phyloP scores from a whole-genome alignment of 179 eudicot species.

The Beta corolliflora region DNA sequence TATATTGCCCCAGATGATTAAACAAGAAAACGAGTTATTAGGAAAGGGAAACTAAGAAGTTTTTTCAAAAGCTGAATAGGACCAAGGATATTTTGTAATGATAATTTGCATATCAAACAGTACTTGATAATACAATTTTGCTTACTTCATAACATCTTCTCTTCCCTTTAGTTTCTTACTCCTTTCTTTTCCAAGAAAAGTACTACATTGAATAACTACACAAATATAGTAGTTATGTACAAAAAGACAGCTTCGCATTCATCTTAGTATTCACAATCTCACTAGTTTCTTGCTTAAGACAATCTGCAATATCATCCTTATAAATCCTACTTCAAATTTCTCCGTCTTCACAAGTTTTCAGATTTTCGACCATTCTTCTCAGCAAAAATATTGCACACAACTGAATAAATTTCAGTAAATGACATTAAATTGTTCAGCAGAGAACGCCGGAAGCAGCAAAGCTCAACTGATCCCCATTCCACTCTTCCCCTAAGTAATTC shows the following conservation, averaged over 20 bases:
- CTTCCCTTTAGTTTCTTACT: no score
- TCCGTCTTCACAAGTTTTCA: neutral
- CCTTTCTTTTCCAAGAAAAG: no score
- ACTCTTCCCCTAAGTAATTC: conserved; percentile 43
- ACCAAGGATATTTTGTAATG: no score
- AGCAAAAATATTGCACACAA: neutral
- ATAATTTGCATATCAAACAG: no score
- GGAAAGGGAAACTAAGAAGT: no score
- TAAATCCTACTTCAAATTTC: neutral
- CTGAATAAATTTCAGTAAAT: neutral
- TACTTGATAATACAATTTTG: no score
- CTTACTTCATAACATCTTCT: no score
- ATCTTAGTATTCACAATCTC: neutral
- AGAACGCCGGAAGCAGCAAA: conserved; percentile 29
- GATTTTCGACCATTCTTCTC: neutral
- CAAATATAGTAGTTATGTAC: neutral
- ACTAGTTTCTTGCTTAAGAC: neutral
- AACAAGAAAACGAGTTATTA: no score
- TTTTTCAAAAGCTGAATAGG: no score
- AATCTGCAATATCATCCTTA: neutral
- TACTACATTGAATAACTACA: neutral
- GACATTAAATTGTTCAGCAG: neutral
- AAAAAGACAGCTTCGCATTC: neutral
- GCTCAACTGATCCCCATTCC: conserved; percentile 20
- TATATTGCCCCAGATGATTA: no score